Evolutionary conservation across 2,329 filamentous ascomycete genomes (phyloP), one percentile per base, ranked within the genome.

Genomic region (Plectosphaerella cucumerina): DNA sequence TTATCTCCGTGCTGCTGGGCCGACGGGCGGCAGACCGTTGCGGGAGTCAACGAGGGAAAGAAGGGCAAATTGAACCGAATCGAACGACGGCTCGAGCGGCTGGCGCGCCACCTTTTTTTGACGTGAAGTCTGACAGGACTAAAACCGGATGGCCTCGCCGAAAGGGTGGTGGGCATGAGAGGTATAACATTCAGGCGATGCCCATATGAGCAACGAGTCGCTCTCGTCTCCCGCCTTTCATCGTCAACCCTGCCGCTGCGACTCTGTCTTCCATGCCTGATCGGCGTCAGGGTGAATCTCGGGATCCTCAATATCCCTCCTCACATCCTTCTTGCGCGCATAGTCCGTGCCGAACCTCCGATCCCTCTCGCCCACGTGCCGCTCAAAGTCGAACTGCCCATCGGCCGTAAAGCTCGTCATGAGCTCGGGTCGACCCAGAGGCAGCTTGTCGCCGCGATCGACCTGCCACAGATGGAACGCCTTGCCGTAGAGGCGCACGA

Each of bases 401-500:
- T 72, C 67, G 1, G 62, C 68, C 3, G 74, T 78, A 53, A 74
- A 77, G 59, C 76, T 80, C 11, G 72, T 78, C 78, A 81, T 81
- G 6, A 82, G 65, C 59, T 75, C 70, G 9, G 79, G 78, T 56
- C 73, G 68, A 0, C 78, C 79, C 3, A 82, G 58, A 0, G 78
- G 78, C 26, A 82, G 53, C 53, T 63, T 62, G 61, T 93, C 82
- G 0, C 89, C 89, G 6, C 80, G 74, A 68, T 95, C 90, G 15
- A 86, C 82, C 76, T 95, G 89, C 90, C 91, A 96, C 41, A 94
- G 74, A 65, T 96, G 90, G 66, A 87, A 94, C 1, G 86, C 82
- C 65, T 96, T 96, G 10, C 90, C 90, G 62, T 95, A 95, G 3
- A 94, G 65, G 1, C 80, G 75, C 4, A 90, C 70, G 0, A 94